Evolutionary conservation across 192 early-diverging fungal genomes (phyloP).

Genomic region (Linnemannia exigua): DNA sequence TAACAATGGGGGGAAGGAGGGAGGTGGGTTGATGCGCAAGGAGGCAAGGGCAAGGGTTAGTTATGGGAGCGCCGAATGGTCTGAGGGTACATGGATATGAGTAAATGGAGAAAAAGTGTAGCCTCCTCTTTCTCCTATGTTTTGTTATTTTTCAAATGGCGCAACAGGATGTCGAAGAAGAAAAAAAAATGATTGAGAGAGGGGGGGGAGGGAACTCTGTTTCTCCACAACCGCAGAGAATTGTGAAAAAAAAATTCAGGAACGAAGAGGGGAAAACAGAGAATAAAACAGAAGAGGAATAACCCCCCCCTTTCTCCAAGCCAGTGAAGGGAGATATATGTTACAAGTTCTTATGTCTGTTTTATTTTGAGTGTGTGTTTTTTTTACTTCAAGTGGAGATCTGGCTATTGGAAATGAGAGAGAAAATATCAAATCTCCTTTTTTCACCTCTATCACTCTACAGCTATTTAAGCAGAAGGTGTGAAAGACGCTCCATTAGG

Average conservation of each 20-base stretch:
- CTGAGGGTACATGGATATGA: background rate
- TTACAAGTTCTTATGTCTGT: no score
- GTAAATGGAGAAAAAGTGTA: background rate
- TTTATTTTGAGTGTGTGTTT: no score
- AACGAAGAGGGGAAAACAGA: background rate
- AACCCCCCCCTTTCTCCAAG: background rate
- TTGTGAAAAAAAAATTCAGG: background rate
- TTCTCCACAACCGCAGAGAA: background rate
- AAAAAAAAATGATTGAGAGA: background rate
- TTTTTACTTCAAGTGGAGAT: no score
- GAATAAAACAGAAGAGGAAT: background rate
- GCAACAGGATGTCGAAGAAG: background rate
- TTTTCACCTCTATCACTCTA: background rate
- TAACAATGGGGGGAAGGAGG: no score
- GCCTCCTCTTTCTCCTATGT: background rate
- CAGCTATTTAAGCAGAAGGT: background rate
- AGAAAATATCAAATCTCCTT: background rate
- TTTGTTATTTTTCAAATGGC: background rate
- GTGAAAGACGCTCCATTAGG: slow-evolving; percentile 8
- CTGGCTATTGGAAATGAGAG: no score
- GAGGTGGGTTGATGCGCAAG: background rate
- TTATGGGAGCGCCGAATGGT: no score
- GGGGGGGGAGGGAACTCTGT: background rate
- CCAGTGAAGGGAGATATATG: background rate
- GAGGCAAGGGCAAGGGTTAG: background rate